These are phyloP conservation scores for Suillus plorans DNA, from an alignment of 768 basidiomycete species.

Conservation along the genomic window DNA sequence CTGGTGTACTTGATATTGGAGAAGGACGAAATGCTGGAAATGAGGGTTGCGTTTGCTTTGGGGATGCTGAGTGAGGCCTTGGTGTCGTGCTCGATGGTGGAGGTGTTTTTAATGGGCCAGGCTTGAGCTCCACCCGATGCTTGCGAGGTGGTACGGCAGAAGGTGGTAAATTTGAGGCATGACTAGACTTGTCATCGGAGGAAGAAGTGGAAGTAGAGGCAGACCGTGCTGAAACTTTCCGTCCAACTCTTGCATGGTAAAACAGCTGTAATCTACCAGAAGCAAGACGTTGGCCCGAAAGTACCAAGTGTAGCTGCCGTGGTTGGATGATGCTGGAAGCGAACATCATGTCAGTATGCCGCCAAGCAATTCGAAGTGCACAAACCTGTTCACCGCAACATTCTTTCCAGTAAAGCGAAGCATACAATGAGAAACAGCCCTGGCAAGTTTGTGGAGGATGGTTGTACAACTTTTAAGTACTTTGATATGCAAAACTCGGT, in stretches of 20 bases:
- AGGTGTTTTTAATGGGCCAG: slow-evolving; percentile 55
- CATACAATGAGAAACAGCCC: slow-evolving; percentile 34
- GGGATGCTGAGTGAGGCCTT: slow-evolving; percentile 22
- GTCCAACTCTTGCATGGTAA: background rate
- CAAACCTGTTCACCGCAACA: slow-evolving; percentile 40
- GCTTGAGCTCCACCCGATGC: slow-evolving; percentile 59
- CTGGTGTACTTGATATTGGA: slow-evolving; percentile 15
- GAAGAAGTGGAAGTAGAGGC: slow-evolving; percentile 29
- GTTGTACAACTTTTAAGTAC: background rate
- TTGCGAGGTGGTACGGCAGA: slow-evolving; percentile 29
- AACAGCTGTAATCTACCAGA: slow-evolving; percentile 7
- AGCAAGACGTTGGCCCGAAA: slow-evolving; percentile 8
- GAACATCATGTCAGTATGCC: background rate
- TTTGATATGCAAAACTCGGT: background rate
- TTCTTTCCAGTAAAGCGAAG: slow-evolving; percentile 37
- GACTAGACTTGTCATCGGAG: slow-evolving; percentile 12
- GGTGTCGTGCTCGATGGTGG: slow-evolving; percentile 22
- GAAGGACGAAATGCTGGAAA: slow-evolving; percentile 24
- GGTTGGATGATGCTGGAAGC: background rate
- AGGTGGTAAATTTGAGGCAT: slow-evolving; percentile 25
- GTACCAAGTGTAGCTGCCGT: background rate
- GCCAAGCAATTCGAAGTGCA: background rate
- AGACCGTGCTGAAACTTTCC: background rate
- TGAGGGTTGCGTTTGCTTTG: slow-evolving; percentile 26
- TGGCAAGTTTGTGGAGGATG: background rate